phyloP scores from a whole-genome alignment of 225 moss, liverwort and hornwort genomes.

The Lunularia cruciata region DNA sequence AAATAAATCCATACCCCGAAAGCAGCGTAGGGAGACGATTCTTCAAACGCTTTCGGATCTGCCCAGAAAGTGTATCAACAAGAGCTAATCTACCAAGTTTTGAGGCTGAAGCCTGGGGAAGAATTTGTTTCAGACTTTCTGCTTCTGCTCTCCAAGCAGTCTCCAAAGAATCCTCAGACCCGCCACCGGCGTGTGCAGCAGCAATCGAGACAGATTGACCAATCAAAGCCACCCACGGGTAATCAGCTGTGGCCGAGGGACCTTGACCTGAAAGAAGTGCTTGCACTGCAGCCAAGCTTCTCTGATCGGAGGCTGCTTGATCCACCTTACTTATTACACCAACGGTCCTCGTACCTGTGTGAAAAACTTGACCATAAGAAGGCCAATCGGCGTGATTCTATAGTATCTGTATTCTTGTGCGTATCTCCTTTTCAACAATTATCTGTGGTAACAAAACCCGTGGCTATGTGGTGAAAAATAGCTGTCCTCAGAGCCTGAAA shows the following conservation, averaged over 20 bases:
- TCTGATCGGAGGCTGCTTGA: constrained; percentile 88
- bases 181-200: constrained; percentile 81
- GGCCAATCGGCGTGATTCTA: too few relatives aligned
- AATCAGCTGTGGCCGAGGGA: constrained; percentile 75
- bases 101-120: constrained; percentile 69
- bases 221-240: constrained; percentile 96
- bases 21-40: constrained; percentile 80
- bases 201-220: constrained; percentile 99
- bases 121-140: constrained; percentile 79
- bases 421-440: too few relatives aligned
- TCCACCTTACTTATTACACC: constrained; percentile 99
- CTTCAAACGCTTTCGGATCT: constrained; percentile 85
- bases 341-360: constrained; percentile 86
- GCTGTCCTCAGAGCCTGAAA: too few relatives aligned
- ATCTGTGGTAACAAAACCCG: too few relatives aligned
- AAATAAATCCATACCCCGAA: constrained; percentile 63
- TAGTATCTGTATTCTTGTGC: too few relatives aligned
- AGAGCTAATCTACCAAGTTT: constrained; percentile 91
- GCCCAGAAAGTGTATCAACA: constrained; percentile 76
- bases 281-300: constrained; percentile 99
- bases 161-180: constrained; percentile 87
- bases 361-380: neutral
- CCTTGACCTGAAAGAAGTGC: constrained; percentile 97
- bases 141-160: constrained; percentile 98
- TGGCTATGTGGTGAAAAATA: too few relatives aligned